Base-by-base conservation (phyloP, 2,329 filamentous ascomycete genomes). In the Pseudogymnoascus sp. region DNA sequence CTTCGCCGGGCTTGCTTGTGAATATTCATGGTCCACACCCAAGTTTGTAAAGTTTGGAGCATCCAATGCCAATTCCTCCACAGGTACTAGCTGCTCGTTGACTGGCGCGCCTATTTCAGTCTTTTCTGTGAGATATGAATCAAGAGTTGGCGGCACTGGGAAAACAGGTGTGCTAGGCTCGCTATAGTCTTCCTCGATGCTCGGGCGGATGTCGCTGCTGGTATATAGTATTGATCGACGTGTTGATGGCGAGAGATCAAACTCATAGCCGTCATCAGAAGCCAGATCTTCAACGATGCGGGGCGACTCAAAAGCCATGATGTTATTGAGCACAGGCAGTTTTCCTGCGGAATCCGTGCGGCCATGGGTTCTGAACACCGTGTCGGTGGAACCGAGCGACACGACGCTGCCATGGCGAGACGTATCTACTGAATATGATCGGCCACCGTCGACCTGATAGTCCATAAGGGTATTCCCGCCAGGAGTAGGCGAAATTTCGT, bases 21-120 rank as follows among this genome's bases (percentile, higher is more conserved):
- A 41, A 7, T 63, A 61, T 12, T 64, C 37, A 18, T 63, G 47
- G 4, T 67, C 65, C 8, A 70, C 43, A 50, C 70, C 64, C 20
- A 70, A 38, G 47, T 68, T 67, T 7, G 62, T 63, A 43, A 71
- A 63, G 8, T 65, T 33, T 6, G 69, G 67, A 14, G 67, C 63
- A 6, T 71, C 68, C 4, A 65, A 50, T 6, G 65, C 63, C 18
- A 54, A 33, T 33, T 54, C 16, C 18, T 54, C 47, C n/a, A 33
- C 25, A 8, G 47, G 18, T 20, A 54, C 28, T 33, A 54, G 18
- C 47, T 11, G 9, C 28, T 54, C 47, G 2, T n/a, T 14, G 9
- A 16, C 28, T 12, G 47, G 9, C 6, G 47, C 28, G 6, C 33
- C 47, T 20, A 54, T 11, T 14, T 54, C 47, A 20, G 28, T 33